A percentile compares a stretch with the other conserved stretches of the same genome.
Evolutionary conservation across 129 eudicot species (phyloP).

Genomic region (Arctium lappa): DNA sequence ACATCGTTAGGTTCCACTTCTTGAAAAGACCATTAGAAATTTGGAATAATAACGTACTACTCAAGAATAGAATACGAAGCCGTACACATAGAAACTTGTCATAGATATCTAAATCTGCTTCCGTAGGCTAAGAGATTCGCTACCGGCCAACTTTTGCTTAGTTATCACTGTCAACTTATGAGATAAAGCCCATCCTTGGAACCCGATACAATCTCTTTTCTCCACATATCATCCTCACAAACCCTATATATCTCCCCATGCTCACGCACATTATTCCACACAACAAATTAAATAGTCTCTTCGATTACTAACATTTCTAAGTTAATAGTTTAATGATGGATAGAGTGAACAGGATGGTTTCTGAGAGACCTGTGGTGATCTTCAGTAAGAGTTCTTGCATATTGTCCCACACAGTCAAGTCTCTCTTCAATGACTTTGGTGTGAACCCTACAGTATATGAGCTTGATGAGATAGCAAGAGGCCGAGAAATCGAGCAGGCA

Average conservation of each 20-base stretch:
- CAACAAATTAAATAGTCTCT: too few species aligned
- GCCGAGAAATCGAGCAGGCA: slow-evolving; percentile 61
- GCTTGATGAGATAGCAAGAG: slow-evolving; percentile 57
- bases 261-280: slow-evolving; percentile 1
- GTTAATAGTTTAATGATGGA: too few species aligned
- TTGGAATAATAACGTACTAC: neutral
- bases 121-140: neutral
- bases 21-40: neutral
- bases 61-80: slow-evolving; percentile 8
- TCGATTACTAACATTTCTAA: too few species aligned
- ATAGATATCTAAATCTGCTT: slow-evolving; percentile 1
- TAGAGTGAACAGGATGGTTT: too few species aligned
- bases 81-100: neutral
- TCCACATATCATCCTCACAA: slow-evolving; percentile 24
- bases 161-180: slow-evolving; percentile 7
- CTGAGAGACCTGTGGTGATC: too few species aligned
- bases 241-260: slow-evolving; percentile 21
- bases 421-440: slow-evolving; percentile 26
- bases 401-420: too few species aligned
- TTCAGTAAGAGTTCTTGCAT: too few species aligned
- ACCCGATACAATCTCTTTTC: slow-evolving; percentile 22
- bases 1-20: neutral
- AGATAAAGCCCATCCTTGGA: neutral
- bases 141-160: neutral
- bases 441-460: slow-evolving; percentile 67